Evolutionary conservation across 805 yeast species (phyloP).

Genomic region (Schizosaccharomyces cryophilus): DNA sequence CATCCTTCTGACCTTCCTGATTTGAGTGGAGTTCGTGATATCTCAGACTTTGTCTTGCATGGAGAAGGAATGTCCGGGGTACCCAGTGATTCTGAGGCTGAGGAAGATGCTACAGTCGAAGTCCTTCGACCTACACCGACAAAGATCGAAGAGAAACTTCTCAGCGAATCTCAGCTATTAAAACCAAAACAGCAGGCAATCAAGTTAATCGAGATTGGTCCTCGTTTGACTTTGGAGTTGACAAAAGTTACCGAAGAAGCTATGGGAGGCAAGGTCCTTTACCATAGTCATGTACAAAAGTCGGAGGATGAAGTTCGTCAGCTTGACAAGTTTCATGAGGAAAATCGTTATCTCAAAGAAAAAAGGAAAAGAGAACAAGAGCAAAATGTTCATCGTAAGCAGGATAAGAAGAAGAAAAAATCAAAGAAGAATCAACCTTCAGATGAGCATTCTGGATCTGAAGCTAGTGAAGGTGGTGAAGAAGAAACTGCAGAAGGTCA

Average conservation of each 20-base stretch:
- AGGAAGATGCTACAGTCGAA: constrained; percentile 31
- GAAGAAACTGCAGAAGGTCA: no score
- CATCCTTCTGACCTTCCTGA: background rate
- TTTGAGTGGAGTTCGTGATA: background rate
- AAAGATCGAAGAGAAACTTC: constrained; percentile 4
- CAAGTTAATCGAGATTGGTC: constrained; percentile 79
- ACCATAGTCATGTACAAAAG: constrained; percentile 50
- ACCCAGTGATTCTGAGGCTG: constrained; percentile 24
- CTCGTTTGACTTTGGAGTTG: constrained; percentile 52
- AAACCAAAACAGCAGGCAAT: constrained; percentile 47
- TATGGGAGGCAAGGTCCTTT: constrained; percentile 68
- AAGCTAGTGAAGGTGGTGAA: no score
- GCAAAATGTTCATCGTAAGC: constrained; percentile 48
- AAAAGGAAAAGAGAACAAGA: constrained; percentile 56
- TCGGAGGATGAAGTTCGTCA: constrained; percentile 31
- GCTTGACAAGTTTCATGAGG: constrained; percentile 44
- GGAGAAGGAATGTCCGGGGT: background rate
- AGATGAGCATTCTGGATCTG: constrained; percentile 1
- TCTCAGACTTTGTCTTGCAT: constrained; percentile 1
- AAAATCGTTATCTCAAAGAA: constrained; percentile 35
- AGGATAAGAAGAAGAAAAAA: constrained; percentile 48
- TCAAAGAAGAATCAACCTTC: constrained; percentile 22
- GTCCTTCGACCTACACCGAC: constrained; percentile 2
- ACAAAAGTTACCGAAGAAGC: constrained; percentile 81
- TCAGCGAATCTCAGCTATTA: background rate